phyloP scores from a whole-genome alignment of 306 rosid genomes.

The Pyrus pyrifolia region DNA sequence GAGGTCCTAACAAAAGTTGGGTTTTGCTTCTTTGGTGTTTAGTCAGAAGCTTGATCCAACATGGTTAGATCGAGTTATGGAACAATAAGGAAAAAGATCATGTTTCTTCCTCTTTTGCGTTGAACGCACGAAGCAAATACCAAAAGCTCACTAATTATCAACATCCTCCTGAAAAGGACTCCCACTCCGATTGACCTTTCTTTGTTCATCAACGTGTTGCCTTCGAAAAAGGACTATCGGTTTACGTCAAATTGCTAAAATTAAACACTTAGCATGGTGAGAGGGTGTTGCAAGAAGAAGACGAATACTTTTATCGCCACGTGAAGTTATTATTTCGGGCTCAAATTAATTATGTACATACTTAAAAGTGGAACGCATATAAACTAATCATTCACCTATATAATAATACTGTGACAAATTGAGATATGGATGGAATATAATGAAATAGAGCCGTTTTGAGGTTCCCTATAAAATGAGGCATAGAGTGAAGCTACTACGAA shows the following conservation, averaged over 20 bases:
- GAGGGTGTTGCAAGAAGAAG: neutral
- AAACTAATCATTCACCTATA: too few species aligned
- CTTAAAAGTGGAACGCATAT: too few species aligned
- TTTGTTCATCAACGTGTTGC: neutral
- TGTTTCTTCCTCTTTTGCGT: neutral
- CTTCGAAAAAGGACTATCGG: neutral
- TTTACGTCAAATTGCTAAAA: neutral
- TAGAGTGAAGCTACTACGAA: too few species aligned
- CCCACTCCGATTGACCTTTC: neutral
- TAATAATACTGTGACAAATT: too few species aligned
- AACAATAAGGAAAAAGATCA: neutral
- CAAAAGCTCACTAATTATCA: neutral
- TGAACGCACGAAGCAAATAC: neutral
- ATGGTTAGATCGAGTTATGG: neutral
- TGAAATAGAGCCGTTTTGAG: too few species aligned
- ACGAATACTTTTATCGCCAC: too few species aligned
- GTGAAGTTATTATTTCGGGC: too few species aligned
- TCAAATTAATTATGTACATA: neutral
- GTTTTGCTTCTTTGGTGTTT: neutral
- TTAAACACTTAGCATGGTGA: neutral
- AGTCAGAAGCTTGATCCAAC: neutral
- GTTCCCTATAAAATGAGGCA: too few species aligned
- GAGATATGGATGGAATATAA: too few species aligned
- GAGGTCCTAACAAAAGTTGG: neutral
- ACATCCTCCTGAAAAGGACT: neutral